Base-by-base conservation (phyloP, 306 rosid species). In the Prosopis cineraria region DNA sequence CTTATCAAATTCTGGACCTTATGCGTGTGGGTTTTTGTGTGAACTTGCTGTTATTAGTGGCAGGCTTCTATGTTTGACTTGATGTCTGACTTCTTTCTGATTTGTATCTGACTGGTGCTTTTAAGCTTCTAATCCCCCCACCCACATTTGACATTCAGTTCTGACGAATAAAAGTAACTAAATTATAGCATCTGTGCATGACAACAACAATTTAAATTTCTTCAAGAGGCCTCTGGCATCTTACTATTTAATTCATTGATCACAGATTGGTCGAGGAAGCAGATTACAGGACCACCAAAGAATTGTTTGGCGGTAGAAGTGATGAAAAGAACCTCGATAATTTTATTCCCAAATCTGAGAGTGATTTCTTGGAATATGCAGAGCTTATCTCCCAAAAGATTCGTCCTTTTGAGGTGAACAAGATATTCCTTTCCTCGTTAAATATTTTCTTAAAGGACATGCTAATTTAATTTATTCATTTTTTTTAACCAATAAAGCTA, bases 211-310 rank as follows among this genome's bases (percentile, higher is more conserved):
- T 72, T 77, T 6, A 39, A 39, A 67, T 56, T 48, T 60, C 34
- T 62, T 44, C 0, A 50, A 19, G 40, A 31, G 59, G 10, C 7
- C 13, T 33, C 37, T 14, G 47, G 31, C 68, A 30, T 55, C 31
- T 50, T 50, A 14, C 45, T 14, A 10, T 8, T 48, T 70, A 73
- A 67, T 79, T 59, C 44, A 22, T 68, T 52, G 47, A 9, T 82
- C 45, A 34, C 91, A 95, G 99, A 81, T 67, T 95, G 72, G 85
- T 93, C 81, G 99, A 95, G 82, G 98, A 93, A 84, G 98, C 97
- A 39, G 99, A 95, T 78, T 95, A 85, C 33, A 89, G 82, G 78
- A 77, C 97, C 41, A 95, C 99, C 30, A 85, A 91, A 77, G 98
- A 95, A 56, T 84, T 95, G 62, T 95, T 95, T 88, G 80, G 85